Evolutionary conservation across 345 rosid genomes (phyloP), one percentile per base, ranked within the genome.

Genomic region (Sisymbrium altissimum): DNA sequence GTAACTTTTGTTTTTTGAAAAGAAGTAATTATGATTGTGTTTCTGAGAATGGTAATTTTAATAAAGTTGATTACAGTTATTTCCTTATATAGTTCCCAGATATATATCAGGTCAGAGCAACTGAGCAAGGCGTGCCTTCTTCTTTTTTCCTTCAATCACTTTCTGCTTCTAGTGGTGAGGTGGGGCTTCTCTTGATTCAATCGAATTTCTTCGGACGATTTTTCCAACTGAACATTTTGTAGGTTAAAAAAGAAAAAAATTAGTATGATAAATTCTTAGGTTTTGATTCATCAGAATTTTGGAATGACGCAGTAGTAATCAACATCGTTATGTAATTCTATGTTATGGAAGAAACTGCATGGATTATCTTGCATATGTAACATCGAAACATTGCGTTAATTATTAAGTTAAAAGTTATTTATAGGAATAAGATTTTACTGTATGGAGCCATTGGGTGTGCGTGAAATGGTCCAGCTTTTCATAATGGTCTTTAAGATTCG

Each of bases 381-480:
- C 29, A 44, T 13, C 3, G 15, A 13, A 60, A 60, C 33, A 35
- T 66, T 39, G 21, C 0, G 25, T 27, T 4, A 29, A 43, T 40
- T 25, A 13, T 44, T 7, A 29, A 40, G 36, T 70, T n/a, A 21
- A 41, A 14, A 10, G 7, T 60, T 4, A 21, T 59, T 30, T n/a
- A 10, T 48, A 56, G 43, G 50, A 60, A 29, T 59, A 67, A 52
- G 49, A 52, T 68, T 68, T 75, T 48, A 61, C 63, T 44, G 79
- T 76, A 63, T 69, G 79, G 70, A 75, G 74, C 64, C 56, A 68
- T 61, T 75, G 15, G 64, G 64, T 61, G 29, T 61, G 74, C 75
- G 59, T 69, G 64, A 76, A 33, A 76, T 43, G 79, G 75, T 69
- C 19, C 79, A 76, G 46, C 79, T 76, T 76, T 76, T 62, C 70